Evolutionary conservation across 192 early-diverging fungal genomes (phyloP), one percentile per base, ranked within the genome.

Genomic region (Martensiomyces pterosporus): DNA sequence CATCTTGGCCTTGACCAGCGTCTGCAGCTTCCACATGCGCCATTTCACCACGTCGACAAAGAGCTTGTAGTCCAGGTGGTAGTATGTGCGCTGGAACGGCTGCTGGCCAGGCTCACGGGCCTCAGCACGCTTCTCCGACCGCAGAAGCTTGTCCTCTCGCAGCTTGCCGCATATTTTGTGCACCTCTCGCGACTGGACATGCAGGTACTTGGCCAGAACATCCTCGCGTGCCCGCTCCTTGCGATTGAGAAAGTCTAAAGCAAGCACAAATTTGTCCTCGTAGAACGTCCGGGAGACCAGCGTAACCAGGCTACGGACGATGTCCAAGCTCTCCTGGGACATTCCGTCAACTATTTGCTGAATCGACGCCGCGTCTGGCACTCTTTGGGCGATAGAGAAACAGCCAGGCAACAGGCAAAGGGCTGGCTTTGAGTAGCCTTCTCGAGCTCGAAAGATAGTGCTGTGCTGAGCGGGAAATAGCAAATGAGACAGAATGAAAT

Each of bases 41-140:
- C 81, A 94, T 55, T 93, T 94, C 39, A 94, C 85, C 6, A 92
- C 91, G 51, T 94, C 86, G 0, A 97, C 87, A 69, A 94, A 90
- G n/a, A 85, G 78, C 57, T 88, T 89, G 74, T 93, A 94, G 70
- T 97, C 93, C 10, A 97, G 77, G 59, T 89, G 91, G 64, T 89
- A 93, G 52, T 85, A 92, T 27, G 78, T 79, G 51, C 80, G 80
- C 14, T 69, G 57, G 2, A 15, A 17, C 9, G 45, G 35, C 17
- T 80, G 66, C 46, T 82, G 79, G 47, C 29, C 29, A 32, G 29
- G 29, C 29, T 32, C 29, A 32, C 29, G 29, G 29, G 29, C 6
- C 29, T 32, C 29, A 8, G 29, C 29, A 5, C 29, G 29, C 29
- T 32, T 32, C 6, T 32, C 29, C 12, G 29, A 32, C 29, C 39